phyloP scores from a whole-genome alignment of 2,329 filamentous ascomycete species.

The Catunica adiposa region DNA sequence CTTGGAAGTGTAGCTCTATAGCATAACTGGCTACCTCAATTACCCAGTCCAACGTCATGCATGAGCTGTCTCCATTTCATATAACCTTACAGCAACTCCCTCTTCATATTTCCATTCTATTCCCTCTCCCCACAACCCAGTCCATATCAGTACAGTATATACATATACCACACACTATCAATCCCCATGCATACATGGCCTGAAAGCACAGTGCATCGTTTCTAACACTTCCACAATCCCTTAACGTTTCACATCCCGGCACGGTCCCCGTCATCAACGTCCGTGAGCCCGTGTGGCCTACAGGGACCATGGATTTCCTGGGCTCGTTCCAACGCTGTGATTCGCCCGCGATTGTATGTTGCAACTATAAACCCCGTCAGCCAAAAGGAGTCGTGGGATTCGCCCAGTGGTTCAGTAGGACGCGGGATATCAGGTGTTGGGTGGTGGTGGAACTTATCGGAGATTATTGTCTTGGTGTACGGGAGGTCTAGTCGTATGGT shows the following conservation, averaged over 20 bases:
- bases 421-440: too few relatives aligned
- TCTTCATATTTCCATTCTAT: too few relatives aligned
- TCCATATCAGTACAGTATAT: too few relatives aligned
- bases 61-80: not conserved
- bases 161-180: too few relatives aligned
- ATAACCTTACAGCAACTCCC: too few relatives aligned
- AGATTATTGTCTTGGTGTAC: too few relatives aligned
- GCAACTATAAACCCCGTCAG: too few relatives aligned
- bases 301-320: not conserved
- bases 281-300: not conserved
- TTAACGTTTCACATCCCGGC: not conserved
- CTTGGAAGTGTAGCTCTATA: not conserved
- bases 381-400: too few relatives aligned
- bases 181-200: not conserved
- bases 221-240: not conserved
- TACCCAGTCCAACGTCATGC: not conserved
- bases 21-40: not conserved
- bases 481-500: too few relatives aligned
- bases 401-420: too few relatives aligned
- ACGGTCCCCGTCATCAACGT: not conserved
- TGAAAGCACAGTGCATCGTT: not conserved
- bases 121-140: too few relatives aligned
- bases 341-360: too few relatives aligned
- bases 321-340: not conserved
- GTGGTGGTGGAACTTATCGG: not conserved